phyloP scores from a whole-genome alignment of 2,329 filamentous ascomycete species.

The Fusarium decemcellulare region DNA sequence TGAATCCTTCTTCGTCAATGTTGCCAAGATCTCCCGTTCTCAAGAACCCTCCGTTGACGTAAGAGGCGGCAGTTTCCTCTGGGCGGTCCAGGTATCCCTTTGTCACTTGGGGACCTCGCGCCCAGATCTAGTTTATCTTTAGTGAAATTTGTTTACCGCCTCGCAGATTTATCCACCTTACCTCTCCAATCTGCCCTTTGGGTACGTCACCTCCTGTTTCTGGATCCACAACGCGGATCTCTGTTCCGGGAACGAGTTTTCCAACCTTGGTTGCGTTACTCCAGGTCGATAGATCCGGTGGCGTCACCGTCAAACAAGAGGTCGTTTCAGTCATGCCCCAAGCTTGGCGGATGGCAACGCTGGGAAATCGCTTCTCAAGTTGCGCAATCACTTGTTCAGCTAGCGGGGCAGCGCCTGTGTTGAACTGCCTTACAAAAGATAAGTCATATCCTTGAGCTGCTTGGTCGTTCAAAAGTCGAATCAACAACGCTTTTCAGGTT shows the following conservation, averaged over 20 bases:
- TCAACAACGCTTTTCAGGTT: background rate
- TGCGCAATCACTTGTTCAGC: background rate
- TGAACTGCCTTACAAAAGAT: constrained; percentile 5
- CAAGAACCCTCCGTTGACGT: background rate
- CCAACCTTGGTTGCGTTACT: constrained; percentile 5
- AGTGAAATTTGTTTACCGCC: too few relatives aligned
- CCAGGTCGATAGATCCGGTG: background rate
- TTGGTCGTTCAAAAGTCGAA: background rate
- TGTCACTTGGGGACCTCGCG: background rate
- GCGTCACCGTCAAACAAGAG: constrained; percentile 5
- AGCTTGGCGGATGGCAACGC: background rate
- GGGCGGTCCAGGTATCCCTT: background rate
- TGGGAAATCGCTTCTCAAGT: background rate
- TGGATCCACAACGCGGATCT: constrained; percentile 1
- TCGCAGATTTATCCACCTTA: background rate
- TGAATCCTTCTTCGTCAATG: background rate
- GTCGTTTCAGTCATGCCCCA: constrained; percentile 12
- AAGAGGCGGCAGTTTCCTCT: background rate
- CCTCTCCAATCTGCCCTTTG: constrained; percentile 1
- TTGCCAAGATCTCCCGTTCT: background rate
- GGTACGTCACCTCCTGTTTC: background rate
- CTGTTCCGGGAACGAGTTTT: constrained; percentile 4
- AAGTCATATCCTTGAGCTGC: constrained; percentile 3
- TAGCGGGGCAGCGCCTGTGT: constrained; percentile 1
- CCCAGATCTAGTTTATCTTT: background rate